Percentiles rank a stretch among this genome's conserved stretches.
These are phyloP conservation scores for Geosmithia flava DNA, from an alignment of 2,329 filamentous ascomycete species.

Conservation along the genomic window DNA sequence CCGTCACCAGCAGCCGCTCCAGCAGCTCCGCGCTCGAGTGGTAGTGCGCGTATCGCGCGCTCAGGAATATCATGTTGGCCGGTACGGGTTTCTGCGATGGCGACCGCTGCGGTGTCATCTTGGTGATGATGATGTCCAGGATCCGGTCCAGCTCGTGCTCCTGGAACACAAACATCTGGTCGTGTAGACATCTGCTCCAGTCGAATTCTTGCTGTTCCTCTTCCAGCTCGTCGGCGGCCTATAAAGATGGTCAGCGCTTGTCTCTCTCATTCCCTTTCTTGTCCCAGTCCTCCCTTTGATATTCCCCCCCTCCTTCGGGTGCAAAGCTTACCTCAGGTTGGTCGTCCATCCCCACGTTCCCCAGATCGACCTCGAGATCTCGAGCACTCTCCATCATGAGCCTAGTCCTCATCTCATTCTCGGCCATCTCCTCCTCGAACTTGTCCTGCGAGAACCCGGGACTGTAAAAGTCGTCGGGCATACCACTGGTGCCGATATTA, in stretches of 20 bases:
- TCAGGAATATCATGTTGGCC: conserved; percentile 92
- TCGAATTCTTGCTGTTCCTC: conserved; percentile 91
- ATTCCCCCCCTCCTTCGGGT: not conserved
- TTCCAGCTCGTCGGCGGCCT: conserved; percentile 66
- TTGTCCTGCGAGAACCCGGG: conserved; percentile 83
- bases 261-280: not conserved
- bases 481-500: conserved; percentile 66
- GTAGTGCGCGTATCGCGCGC: conserved; percentile 92
- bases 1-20: conserved; percentile 65
- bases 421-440: conserved; percentile 95
- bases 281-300: too few relatives aligned
- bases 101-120: conserved; percentile 93
- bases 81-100: conserved; percentile 96
- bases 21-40: conserved; percentile 81
- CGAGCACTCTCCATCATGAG: conserved; percentile 99
- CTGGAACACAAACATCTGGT: conserved; percentile 99
- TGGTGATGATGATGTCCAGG: conserved; percentile 89
- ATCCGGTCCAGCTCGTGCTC: conserved; percentile 86
- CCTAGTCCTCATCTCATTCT: conserved; percentile 85
- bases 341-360: conserved; percentile 91
- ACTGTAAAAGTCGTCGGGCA: conserved; percentile 85
- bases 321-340: conserved; percentile 60
- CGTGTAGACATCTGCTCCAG: conserved; percentile 86
- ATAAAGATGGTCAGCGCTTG: conserved; percentile 10
- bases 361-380: conserved; percentile 90